These are phyloP conservation scores for Trichoderma atrobrunneum DNA, from an alignment of 2,329 filamentous ascomycete species.

Conservation along the genomic window DNA sequence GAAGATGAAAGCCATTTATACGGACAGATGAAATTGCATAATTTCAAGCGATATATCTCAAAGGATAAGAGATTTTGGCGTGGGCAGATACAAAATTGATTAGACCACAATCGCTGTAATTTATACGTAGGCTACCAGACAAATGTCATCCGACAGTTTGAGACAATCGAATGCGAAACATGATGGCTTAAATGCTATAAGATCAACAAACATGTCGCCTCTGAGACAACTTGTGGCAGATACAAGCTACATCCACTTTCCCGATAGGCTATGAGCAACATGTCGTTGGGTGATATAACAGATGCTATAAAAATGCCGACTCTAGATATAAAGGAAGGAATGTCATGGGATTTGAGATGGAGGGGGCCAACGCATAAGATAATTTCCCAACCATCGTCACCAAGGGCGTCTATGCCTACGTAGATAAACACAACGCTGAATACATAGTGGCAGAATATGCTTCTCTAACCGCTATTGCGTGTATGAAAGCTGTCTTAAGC, in stretches of 20 bases:
- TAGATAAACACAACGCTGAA: conserved; percentile 38
- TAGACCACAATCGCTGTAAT: not conserved
- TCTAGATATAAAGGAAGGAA: conserved; percentile 30
- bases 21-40: not conserved
- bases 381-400: conserved; percentile 34
- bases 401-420: conserved; percentile 38
- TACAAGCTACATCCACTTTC: not conserved
- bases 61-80: not conserved
- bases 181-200: not conserved
- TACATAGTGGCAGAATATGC: conserved; percentile 29
- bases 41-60: not conserved
- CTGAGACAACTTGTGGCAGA: not conserved
- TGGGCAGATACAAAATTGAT: not conserved
- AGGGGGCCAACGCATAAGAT: conserved; percentile 28
- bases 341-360: conserved; percentile 34
- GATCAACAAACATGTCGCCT: not conserved
- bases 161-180: not conserved
- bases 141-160: not conserved
- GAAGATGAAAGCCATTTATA: not conserved
- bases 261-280: not conserved
- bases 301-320: not conserved
- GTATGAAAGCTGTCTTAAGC: not conserved
- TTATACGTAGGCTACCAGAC: not conserved
- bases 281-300: not conserved
- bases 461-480: conserved; percentile 18